A percentile compares a stretch with the other conserved stretches of the same genome.
Evolutionary conservation across 176 grass and related monocot species (phyloP).

Genomic region (Rhynchospora pubera): DNA sequence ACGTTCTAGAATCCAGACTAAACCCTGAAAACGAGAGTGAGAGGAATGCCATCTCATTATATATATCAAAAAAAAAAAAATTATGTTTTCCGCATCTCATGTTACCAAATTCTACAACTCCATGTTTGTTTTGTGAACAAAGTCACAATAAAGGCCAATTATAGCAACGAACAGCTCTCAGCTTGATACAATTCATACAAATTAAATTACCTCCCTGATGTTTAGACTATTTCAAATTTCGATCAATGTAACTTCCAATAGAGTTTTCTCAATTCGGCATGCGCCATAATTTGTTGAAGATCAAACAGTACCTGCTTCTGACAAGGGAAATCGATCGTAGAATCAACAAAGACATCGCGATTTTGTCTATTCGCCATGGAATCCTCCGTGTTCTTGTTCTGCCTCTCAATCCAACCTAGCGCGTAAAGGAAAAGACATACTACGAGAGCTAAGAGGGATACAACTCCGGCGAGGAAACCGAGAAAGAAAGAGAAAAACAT

Average conservation of each 20-base stretch:
- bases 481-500: constrained; percentile 21
- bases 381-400: not conserved
- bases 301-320: constrained; percentile 6
- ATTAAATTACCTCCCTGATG: not conserved
- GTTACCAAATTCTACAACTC: not conserved
- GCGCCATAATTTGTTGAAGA: not conserved
- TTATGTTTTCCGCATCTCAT: too few species aligned
- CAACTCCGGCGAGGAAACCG: constrained; percentile 7
- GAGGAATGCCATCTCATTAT: not conserved
- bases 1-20: constrained; percentile 15
- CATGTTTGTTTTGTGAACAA: not conserved
- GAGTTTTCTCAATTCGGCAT: not conserved
- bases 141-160: not conserved
- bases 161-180: not conserved
- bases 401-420: constrained; percentile 18
- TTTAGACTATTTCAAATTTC: not conserved
- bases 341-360: constrained; percentile 1
- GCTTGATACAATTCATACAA: not conserved
- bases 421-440: not conserved
- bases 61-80: too few species aligned
- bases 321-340: not conserved
- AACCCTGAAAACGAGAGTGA: not conserved
- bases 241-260: not conserved
- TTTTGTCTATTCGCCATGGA: not conserved
- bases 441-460: not conserved